A percentile compares a stretch with the other conserved stretches of the same genome.
Evolutionary conservation across 1,284 basidiomycete species (phyloP).

Genomic region (Cystobasidium slooffiae): DNA sequence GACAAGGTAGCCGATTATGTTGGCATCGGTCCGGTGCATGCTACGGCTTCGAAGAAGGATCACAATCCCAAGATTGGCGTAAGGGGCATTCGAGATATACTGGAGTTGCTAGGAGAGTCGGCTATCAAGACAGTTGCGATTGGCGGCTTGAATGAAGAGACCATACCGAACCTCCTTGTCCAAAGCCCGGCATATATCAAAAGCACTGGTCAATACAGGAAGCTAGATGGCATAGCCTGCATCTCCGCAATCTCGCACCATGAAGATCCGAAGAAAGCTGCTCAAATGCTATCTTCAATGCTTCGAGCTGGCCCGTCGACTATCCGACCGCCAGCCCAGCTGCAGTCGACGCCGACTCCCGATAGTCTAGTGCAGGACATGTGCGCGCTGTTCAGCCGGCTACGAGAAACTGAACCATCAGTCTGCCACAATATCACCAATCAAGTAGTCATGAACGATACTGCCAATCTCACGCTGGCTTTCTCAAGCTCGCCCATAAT

Average conservation of each 20-base stretch:
- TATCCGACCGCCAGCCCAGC: neutral
- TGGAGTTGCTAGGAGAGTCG: constrained; percentile 68
- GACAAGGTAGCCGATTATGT: constrained; percentile 74
- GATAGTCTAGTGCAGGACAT: constrained; percentile 4
- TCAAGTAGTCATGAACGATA: constrained; percentile 56
- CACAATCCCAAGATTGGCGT: constrained; percentile 49
- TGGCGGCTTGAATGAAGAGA: constrained; percentile 62
- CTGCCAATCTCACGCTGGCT: constrained; percentile 85
- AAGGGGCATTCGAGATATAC: constrained; percentile 66
- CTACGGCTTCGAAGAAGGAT: constrained; percentile 56
- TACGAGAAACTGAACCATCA: constrained; percentile 7
- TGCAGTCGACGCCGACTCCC: neutral
- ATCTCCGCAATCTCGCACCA: constrained; percentile 86
- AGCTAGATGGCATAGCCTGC: constrained; percentile 82
- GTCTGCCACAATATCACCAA: constrained; percentile 58
- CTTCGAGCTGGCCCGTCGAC: neutral
- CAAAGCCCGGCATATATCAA: constrained; percentile 46
- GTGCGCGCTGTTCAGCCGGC: constrained; percentile 5
- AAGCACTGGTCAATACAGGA: constrained; percentile 44
- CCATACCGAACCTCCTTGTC: constrained; percentile 65
- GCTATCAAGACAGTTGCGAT: constrained; percentile 76
- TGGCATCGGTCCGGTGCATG: constrained; percentile 69
- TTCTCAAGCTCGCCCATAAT: constrained; percentile 83
- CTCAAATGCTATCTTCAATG: constrained; percentile 53
- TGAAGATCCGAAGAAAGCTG: constrained; percentile 65